phyloP scores from a whole-genome alignment of 805 yeast genomes.

The Candida pseudofarinosa region DNA sequence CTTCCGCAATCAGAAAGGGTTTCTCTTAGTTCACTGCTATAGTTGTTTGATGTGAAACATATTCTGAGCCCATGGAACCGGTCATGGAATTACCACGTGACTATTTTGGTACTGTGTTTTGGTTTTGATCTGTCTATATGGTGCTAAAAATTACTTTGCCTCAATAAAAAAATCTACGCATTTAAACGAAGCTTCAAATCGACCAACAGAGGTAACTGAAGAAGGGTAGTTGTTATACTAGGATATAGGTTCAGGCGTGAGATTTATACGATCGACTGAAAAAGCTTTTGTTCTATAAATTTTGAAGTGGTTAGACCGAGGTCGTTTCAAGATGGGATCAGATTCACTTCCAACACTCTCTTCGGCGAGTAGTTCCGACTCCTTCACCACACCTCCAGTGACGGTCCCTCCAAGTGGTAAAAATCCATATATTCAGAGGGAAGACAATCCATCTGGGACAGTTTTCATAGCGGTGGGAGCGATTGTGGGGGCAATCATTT shows the following conservation, averaged over 20 bases:
- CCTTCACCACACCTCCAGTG: constrained; percentile 45
- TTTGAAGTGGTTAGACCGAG: too few species aligned
- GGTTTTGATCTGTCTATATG: background rate
- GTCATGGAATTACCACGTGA: too few species aligned
- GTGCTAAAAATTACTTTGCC: background rate
- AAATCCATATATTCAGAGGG: constrained; percentile 61
- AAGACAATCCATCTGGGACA: constrained; percentile 63
- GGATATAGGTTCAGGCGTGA: too few species aligned
- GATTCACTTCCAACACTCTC: constrained; percentile 14
- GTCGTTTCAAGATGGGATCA: background rate
- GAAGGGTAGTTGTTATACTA: too few species aligned
- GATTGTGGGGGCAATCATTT: constrained; percentile 54
- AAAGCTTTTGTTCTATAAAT: too few species aligned
- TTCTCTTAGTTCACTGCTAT: too few species aligned
- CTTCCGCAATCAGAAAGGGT: too few species aligned
- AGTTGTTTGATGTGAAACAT: too few species aligned
- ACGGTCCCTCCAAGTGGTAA: constrained; percentile 53
- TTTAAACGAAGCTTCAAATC: background rate
- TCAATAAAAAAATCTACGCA: background rate
- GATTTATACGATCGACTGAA: too few species aligned
- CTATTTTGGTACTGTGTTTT: background rate
- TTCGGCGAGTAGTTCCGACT: constrained; percentile 5
- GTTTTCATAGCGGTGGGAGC: constrained; percentile 81
- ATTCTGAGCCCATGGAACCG: too few species aligned
- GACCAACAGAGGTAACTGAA: background rate